phyloP scores from a whole-genome alignment of 169 alveolate species.

The Toxoplasma gondii region DNA sequence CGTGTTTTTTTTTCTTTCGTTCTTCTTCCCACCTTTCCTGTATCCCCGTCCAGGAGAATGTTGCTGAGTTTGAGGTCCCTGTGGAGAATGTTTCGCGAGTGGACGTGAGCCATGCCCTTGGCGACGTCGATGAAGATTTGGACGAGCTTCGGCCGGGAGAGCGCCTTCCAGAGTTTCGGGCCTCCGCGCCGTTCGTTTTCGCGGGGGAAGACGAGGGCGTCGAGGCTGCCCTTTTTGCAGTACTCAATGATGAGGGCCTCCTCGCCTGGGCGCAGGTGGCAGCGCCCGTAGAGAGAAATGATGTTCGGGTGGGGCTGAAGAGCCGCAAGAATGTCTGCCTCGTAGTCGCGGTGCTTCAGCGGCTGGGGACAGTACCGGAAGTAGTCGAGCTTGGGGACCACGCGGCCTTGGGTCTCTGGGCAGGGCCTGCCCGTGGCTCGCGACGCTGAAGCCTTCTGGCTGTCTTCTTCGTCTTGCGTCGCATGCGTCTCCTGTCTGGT shows the following conservation, averaged over 20 bases:
- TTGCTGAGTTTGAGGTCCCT: conserved; percentile 51
- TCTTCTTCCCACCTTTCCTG: neutral
- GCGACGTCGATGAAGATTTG: conserved; percentile 27
- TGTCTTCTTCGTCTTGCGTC: neutral
- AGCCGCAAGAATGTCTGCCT: conserved; percentile 42
- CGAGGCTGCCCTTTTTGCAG: conserved; percentile 41
- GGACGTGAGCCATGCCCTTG: conserved; percentile 37
- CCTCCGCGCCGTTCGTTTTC: neutral
- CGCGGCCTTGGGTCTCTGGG: neutral
- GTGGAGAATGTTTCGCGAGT: conserved; percentile 30
- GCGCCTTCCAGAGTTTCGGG: neutral
- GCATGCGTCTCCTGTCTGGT: neutral
- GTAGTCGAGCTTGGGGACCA: conserved; percentile 16
- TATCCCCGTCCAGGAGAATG: conserved; percentile 32
- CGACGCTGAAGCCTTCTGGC: neutral
- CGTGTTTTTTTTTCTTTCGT: no score
- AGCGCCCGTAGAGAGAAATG: conserved; percentile 3
- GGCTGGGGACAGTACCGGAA: conserved; percentile 52
- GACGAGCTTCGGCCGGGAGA: conserved; percentile 43
- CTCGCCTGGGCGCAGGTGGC: conserved; percentile 45
- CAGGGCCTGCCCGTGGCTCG: neutral
- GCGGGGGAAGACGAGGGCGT: conserved; percentile 8
- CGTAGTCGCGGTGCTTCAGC: conserved; percentile 50
- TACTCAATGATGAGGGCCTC: conserved; percentile 40
- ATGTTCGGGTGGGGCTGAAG: conserved; percentile 49